A percentile compares a stretch with the other conserved stretches of the same genome.
Conservation (phyloP, 1,284 basidiomycete species). For the Tausonia pullulans region DNA sequence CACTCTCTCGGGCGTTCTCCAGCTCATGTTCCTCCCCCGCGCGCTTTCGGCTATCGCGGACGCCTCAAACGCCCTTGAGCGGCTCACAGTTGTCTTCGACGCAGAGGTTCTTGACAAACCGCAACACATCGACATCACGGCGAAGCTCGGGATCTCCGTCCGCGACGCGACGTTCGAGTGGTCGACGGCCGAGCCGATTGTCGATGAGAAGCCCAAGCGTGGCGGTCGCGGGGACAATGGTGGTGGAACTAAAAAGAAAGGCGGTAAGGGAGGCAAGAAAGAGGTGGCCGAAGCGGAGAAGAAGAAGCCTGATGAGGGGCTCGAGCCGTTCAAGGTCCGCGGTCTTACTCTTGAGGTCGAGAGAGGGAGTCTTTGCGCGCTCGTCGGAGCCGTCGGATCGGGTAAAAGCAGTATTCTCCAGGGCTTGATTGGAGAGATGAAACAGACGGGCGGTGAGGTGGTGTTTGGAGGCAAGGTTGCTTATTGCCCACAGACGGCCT, state of each 20-base stretch:
- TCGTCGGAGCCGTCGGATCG: conserved; percentile 50
- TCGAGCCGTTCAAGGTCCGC: conserved; percentile 42
- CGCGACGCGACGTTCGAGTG: conserved; percentile 53
- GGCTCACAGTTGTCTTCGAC: conserved; percentile 47
- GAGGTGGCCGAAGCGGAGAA: conserved; percentile 8
- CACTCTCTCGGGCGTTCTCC: conserved; percentile 1
- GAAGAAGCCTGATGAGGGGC: conserved; percentile 4
- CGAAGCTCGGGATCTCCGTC: conserved; percentile 45
- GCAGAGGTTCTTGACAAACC: conserved; percentile 45
- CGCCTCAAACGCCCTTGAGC: conserved; percentile 49
- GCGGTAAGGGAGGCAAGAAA: conserved; percentile 18
- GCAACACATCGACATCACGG: conserved; percentile 38
- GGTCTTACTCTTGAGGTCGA: conserved; percentile 47
- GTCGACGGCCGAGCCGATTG: conserved; percentile 36
- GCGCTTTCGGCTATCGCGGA: conserved; percentile 53
- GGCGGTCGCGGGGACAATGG: conserved; percentile 15
- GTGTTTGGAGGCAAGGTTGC: conserved; percentile 56
- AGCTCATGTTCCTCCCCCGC: conserved; percentile 53
- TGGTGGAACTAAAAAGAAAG: conserved; percentile 6
- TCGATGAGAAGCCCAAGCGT: background rate
- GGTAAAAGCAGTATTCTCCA: conserved; percentile 55
- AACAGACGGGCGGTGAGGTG: conserved; percentile 27
- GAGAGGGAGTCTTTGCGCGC: conserved; percentile 49
- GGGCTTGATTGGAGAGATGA: conserved; percentile 65
- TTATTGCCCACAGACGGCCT: conserved; percentile 74